Base-by-base conservation (phyloP, 192 early-diverging fungal genomes). In the Cladochytrium replicatum region DNA sequence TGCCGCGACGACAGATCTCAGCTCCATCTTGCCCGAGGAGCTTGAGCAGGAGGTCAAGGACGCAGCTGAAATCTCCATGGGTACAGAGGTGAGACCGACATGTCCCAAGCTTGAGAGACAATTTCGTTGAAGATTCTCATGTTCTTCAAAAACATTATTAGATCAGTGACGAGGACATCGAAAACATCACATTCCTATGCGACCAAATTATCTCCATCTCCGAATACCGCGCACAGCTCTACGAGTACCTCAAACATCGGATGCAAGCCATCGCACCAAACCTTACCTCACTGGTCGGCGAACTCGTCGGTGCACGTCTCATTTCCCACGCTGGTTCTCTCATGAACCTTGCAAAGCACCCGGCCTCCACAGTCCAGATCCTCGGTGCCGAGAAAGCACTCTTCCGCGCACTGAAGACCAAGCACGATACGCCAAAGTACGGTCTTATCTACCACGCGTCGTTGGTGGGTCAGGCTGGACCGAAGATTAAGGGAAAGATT, bases 1-100 rank as follows among this genome's bases (percentile, higher is more conserved):
- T 55, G 78, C 82, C 32, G 74, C 83, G 23, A 54, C 57, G 25
- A 82, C 83, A 9, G 89, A 94, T 61, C 71, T 97, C 30, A 78
- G 79, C 29, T 70, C 72, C 43, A 78, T 94, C 40, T 74, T 97
- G 40, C 90, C 91, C 34, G 91, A 93, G 67, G 90, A 93, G 67
- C 71, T 93, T 28, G 91, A 92, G 64, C 52, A 72, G 34, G 89
- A 93, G 66, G 48, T 98, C 52, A 96, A 94, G 81, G 87, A 90
- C 60, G 95, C 95, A 26, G 91, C 95, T 51, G 91, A 96, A 63
- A 85, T 96, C 52, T 96, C 92, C 23, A 98, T 98, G 95, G 95
- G 95, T 63, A 93, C 95, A 22, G 95, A 95, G n/a, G n/a, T n/a
- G n/a, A n/a, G n/a, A n/a, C n/a, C n/a, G n/a, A n/a, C n/a, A n/a